Conservation (phyloP, 139 green algal species). For the Chlorella vulgaris region DNA sequence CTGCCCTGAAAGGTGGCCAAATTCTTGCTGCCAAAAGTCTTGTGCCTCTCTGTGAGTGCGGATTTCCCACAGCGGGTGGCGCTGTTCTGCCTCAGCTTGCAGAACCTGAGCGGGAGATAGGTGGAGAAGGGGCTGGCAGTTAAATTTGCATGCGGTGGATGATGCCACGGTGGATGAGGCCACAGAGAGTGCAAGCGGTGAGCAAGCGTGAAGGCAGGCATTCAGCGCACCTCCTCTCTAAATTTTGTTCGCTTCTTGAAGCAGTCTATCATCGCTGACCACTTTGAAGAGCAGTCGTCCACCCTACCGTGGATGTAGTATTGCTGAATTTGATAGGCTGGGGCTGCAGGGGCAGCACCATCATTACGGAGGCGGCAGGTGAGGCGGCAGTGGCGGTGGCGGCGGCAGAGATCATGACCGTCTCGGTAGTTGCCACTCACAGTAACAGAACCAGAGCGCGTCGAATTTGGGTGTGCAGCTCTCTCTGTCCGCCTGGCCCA, state of each 20-base stretch:
- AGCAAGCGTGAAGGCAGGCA: neutral
- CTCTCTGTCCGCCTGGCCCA: slow-evolving; percentile 10
- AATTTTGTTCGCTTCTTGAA: slow-evolving; percentile 55
- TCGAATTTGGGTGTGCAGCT: slow-evolving; percentile 55
- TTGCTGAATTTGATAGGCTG: slow-evolving; percentile 56
- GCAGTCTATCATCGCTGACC: slow-evolving; percentile 53
- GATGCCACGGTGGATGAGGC: neutral
- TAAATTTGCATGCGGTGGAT: neutral
- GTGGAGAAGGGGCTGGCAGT: neutral
- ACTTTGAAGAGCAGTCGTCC: slow-evolving; percentile 57
- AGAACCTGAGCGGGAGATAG: slow-evolving; percentile 7
- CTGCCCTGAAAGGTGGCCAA: slow-evolving; percentile 26
- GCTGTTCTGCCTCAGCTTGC: neutral
- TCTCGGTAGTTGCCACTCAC: slow-evolving; percentile 33
- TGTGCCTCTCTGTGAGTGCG: slow-evolving; percentile 39
- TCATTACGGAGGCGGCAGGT: neutral
- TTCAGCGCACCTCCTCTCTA: slow-evolving; percentile 38
- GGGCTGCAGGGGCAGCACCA: slow-evolving; percentile 40
- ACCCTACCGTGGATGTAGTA: slow-evolving; percentile 59
- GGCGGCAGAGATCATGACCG: neutral
- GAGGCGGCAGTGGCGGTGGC: neutral
- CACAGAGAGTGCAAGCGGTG: neutral
- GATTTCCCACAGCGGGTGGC: slow-evolving; percentile 46
- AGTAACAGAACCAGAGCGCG: slow-evolving; percentile 70
- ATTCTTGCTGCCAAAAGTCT: slow-evolving; percentile 44